Conservation (phyloP, 1,284 basidiomycete genomes). For the Xanthoconium separans region DNA sequence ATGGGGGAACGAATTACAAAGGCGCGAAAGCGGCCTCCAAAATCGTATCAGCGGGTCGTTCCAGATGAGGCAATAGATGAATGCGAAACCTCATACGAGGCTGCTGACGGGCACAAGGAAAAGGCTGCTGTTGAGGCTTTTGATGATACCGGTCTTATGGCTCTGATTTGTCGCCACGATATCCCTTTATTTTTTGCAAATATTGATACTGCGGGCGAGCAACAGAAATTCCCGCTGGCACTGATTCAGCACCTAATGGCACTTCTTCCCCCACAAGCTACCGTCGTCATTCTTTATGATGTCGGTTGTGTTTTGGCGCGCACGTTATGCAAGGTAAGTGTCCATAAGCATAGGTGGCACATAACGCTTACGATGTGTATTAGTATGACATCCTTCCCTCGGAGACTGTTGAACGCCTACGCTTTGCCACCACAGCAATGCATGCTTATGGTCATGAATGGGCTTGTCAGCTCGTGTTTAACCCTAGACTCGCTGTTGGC, state of each 20-base stretch:
- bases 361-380: no score
- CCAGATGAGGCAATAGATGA: no score
- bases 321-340: no score
- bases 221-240: neutral
- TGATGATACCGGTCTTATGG: neutral
- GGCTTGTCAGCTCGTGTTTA: no score
- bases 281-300: neutral
- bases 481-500: no score
- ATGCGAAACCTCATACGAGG: slow-evolving; percentile 1
- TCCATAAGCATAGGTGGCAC: no score
- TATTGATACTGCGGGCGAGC: neutral
- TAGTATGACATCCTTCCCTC: no score
- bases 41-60: no score
- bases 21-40: no score
- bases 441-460: no score
- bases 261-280: neutral
- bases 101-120: neutral
- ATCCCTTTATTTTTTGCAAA: neutral
- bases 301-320: neutral
- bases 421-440: neutral
- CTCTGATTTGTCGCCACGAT: neutral
- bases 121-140: no score
- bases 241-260: neutral
- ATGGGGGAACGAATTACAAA: no score
- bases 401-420: neutral